Conservation (phyloP, 345 rosid species). For the Aegle marmelos region DNA sequence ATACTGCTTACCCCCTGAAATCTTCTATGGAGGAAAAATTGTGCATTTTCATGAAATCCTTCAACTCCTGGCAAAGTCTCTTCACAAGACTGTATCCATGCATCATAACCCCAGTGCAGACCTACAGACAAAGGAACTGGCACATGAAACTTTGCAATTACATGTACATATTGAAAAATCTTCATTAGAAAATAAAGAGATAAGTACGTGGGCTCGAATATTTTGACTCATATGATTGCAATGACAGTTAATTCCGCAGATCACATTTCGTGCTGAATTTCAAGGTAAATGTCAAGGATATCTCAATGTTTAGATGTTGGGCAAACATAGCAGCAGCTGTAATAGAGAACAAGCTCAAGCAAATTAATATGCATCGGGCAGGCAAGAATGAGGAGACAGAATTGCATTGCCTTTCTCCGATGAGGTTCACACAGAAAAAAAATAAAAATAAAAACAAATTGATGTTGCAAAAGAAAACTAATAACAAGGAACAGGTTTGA, state of each 20-base stretch:
- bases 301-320: background rate
- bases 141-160: background rate
- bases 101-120: slow-evolving; percentile 98
- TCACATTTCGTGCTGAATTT: too few relatives aligned
- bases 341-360: background rate
- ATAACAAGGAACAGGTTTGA: background rate
- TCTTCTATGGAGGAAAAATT: slow-evolving; percentile 81
- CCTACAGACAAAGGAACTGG: slow-evolving; percentile 37
- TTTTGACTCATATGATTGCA: background rate
- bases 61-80: slow-evolving; percentile 70
- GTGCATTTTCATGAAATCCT: slow-evolving; percentile 87
- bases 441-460: background rate
- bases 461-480: background rate
- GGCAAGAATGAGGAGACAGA: background rate
- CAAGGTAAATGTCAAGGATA: background rate
- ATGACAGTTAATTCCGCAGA: background rate
- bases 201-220: background rate
- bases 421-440: too few relatives aligned
- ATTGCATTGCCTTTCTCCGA: too few relatives aligned
- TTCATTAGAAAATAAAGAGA: too few relatives aligned
- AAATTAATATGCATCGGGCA: background rate
- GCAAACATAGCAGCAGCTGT: background rate
- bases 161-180: background rate
- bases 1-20: slow-evolving; percentile 72
- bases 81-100: slow-evolving; percentile 93